Evolutionary conservation across 1,139 yeast genomes (phyloP), one percentile per base, ranked within the genome.

Genomic region (Pichia norvegensis): DNA sequence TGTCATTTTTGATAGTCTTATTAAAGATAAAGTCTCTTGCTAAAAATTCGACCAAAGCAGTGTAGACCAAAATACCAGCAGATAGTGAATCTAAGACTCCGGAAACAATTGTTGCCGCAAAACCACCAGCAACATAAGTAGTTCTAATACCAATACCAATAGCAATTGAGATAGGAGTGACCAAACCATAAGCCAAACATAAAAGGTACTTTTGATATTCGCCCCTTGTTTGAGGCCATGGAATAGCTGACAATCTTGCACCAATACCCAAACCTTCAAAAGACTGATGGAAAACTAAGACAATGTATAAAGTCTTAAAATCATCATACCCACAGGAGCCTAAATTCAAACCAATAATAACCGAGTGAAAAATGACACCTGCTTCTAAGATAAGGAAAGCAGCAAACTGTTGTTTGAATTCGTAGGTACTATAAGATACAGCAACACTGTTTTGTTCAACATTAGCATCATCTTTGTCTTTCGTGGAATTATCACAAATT

Each of bases 231-330:
- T 65, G 61, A 27, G 85, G 83, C 88, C 92, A 85, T 33, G 73
- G 68, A 5, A 85, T 78, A 22, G 76, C 73, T 1, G 95, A 87
- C 47, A 88, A 73, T 63, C 97, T 76, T 8, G 95, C 77, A 45
- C 97, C 97, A 57, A 88, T 72, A 56, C 96, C 97, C 46, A 88
- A 72, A 46, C 97, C 97, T 70, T 88, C 97, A 63, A 88, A 88
- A 68, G 84, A 74, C 67, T 88, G 97, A 67, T 88, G 97, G 76
- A 88, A 88, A 3, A 85, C 81, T 46, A 88, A 65, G 17, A 87
- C 97, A 55, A 83, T 74, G 65, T 85, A 88, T 43, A 88, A 69
- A 2, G 88, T 76, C 44, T 70, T 74, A 62, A 86, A 87, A 62
- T 86, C 95, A 17, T 72, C 76, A 35, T 42, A 52, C 46, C 84